Conservation (phyloP, 2,329 filamentous ascomycete species). For the Fusarium sp. region DNA sequence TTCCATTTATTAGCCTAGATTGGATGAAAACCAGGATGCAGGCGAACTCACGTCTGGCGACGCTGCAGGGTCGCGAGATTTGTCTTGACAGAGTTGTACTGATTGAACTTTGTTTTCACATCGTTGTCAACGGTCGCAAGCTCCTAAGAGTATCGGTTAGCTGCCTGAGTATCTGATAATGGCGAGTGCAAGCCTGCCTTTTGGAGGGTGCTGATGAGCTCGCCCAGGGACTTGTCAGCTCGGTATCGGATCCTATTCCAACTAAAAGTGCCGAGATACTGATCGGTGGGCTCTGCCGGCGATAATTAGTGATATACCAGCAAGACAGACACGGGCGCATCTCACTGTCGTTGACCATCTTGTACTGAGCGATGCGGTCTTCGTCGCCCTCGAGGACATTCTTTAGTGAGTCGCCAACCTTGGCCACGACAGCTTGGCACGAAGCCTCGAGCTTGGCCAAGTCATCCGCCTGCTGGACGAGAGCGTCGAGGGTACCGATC, state of each 20-base stretch:
- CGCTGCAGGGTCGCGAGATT: conserved; percentile 82
- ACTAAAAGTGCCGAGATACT: conserved; percentile 85
- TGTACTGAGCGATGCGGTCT: conserved; percentile 82
- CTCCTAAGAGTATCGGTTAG: conserved; percentile 64
- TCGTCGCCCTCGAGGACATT: conserved; percentile 85
- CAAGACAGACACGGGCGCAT: conserved; percentile 10
- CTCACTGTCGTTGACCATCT: conserved; percentile 93
- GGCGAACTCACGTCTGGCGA: conserved; percentile 75
- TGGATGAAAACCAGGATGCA: background rate
- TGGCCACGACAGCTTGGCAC: conserved; percentile 83
- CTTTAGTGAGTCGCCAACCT: conserved; percentile 85
- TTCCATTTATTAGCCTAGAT: conserved; percentile 4
- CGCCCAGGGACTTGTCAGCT: conserved; percentile 85
- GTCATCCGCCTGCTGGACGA: conserved; percentile 97
- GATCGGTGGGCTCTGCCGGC: conserved; percentile 84
- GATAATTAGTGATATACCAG: conserved; percentile 39
- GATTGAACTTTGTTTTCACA: conserved; percentile 90
- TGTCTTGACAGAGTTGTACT: conserved; percentile 91
- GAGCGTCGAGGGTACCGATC: conserved; percentile 92
- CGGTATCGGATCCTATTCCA: conserved; percentile 99
- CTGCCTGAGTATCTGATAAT: background rate
- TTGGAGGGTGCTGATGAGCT: conserved; percentile 85
- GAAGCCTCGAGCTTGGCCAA: conserved; percentile 83
- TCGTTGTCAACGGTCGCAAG: conserved; percentile 92
- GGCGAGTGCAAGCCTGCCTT: conserved; percentile 65